These are phyloP conservation scores for Trichoderma polysporum DNA, from an alignment of 2,329 filamentous ascomycete species.

Conservation along the genomic window DNA sequence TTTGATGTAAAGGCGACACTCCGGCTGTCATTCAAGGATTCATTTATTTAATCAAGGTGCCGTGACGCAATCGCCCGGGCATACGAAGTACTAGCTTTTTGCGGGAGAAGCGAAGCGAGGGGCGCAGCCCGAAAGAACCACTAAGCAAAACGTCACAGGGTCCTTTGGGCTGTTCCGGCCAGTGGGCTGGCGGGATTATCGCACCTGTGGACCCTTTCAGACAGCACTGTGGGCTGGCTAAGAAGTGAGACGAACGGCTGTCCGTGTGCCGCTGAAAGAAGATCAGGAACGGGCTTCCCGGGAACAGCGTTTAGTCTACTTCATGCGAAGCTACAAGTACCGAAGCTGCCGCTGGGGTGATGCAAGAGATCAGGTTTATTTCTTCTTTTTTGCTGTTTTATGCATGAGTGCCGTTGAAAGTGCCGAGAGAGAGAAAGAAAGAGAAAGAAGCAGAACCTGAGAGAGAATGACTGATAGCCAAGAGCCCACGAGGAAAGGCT, in stretches of 20 bases:
- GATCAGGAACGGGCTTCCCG: conserved; percentile 17
- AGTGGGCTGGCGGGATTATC: background rate
- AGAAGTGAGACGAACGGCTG: background rate
- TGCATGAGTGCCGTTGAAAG: background rate
- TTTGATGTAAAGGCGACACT: background rate
- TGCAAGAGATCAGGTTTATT: background rate
- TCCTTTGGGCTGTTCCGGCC: background rate
- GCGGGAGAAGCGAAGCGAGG: background rate
- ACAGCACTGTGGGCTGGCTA: background rate
- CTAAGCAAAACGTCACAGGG: conserved; percentile 17
- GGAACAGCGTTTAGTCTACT: no score
- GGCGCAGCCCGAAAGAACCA: conserved; percentile 8
- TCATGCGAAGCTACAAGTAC: background rate
- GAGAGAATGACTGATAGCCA: background rate
- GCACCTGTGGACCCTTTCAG: background rate
- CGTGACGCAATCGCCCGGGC: conserved; percentile 22
- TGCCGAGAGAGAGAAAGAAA: background rate
- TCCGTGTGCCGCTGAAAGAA: background rate
- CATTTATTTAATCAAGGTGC: conserved; percentile 3
- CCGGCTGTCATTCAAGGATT: background rate
- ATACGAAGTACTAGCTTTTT: background rate
- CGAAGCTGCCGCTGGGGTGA: background rate
- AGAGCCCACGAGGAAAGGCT: background rate
- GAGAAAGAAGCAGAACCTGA: background rate
- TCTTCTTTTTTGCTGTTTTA: background rate